Evolutionary conservation across 176 grass and related monocot species (phyloP).

Genomic region (Cenchrus purpureus): DNA sequence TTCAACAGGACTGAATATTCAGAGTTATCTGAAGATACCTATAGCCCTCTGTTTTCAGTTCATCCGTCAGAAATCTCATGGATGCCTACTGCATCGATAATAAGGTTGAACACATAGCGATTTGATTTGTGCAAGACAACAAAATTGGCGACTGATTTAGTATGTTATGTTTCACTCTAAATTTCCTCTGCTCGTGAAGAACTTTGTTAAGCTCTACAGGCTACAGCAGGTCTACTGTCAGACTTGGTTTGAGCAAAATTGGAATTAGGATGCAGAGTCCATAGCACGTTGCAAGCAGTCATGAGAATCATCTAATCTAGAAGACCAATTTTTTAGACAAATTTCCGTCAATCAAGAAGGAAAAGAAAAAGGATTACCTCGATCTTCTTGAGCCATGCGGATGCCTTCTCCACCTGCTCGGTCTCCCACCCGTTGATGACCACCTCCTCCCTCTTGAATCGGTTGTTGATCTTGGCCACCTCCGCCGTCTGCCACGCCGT

Average conservation of each 20-base stretch:
- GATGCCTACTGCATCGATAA: neutral
- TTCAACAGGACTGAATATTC: neutral
- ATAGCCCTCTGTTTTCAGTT: neutral
- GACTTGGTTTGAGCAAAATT: no score
- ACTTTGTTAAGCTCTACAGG: no score
- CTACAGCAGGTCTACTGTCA: no score
- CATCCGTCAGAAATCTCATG: neutral
- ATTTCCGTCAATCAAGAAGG: no score
- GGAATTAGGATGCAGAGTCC: no score
- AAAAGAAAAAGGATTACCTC: conserved; percentile 50
- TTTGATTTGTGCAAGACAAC: neutral
- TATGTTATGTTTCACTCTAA: no score
- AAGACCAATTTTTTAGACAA: no score
- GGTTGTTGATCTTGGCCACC: conserved; percentile 90
- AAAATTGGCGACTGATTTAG: no score
- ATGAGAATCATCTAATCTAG: no score
- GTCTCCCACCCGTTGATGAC: conserved; percentile 93
- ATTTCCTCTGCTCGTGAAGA: no score
- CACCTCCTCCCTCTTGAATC: conserved; percentile 91
- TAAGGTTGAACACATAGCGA: neutral
- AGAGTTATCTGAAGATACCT: neutral
- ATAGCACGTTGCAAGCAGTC: no score
- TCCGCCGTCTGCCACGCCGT: conserved; percentile 88
- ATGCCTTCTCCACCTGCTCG: conserved; percentile 75
- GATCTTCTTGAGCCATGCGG: conserved; percentile 79